phyloP scores from a whole-genome alignment of 139 green algal species.

The Marvania coccoides region DNA sequence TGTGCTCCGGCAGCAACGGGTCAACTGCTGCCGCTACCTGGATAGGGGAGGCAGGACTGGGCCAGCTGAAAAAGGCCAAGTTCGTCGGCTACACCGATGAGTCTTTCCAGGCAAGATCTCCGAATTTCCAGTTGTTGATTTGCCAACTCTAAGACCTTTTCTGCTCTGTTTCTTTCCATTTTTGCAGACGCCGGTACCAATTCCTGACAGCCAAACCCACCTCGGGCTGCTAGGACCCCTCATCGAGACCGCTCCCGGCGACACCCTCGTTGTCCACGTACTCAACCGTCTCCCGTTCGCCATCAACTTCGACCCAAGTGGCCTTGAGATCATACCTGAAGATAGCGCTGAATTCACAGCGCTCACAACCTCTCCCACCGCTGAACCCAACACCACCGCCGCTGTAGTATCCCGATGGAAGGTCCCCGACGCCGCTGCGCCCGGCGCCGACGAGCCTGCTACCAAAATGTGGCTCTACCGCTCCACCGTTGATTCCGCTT shows the following conservation, averaged over 20 bases:
- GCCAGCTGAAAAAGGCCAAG: neutral
- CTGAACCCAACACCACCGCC: neutral
- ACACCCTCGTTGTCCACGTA: constrained; percentile 27
- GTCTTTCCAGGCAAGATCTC: neutral
- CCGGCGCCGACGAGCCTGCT: neutral
- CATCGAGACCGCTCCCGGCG: constrained; percentile 7
- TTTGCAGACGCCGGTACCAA: neutral
- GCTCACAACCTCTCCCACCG: neutral
- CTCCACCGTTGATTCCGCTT: constrained; percentile 23
- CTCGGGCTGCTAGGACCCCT: constrained; percentile 9
- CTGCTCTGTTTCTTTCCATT: neutral
- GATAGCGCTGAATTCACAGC: neutral
- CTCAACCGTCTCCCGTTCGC: constrained; percentile 26
- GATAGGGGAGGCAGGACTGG: neutral
- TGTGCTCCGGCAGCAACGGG: neutral
- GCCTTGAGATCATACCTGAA: neutral
- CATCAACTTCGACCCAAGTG: constrained; percentile 17
- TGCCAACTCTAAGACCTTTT: neutral
- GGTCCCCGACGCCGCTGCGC: neutral
- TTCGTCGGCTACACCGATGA: neutral
- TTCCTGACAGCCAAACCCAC: neutral
- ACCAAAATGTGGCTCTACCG: constrained; percentile 33
- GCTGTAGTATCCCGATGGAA: no score
- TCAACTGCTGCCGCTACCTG: neutral
- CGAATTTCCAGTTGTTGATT: neutral